A percentile compares a stretch with the other conserved stretches of the same genome.
Conservation (phyloP, 495 filamentous ascomycete species). For the Parachaetomium inaequale region DNA sequence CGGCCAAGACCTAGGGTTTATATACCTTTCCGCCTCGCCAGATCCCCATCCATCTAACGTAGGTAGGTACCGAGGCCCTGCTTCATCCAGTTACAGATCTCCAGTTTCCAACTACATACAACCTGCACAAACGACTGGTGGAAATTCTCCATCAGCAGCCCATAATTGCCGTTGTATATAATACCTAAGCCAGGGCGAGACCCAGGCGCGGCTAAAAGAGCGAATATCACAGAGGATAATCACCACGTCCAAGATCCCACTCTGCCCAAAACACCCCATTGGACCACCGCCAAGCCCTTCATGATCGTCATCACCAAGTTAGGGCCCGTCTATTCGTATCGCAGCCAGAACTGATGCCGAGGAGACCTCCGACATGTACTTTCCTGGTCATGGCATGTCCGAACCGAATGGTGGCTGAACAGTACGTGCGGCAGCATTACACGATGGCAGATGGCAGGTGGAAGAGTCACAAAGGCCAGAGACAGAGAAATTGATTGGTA, state of each 20-base stretch:
- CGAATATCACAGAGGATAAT: neutral
- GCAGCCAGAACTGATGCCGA: too few relatives aligned
- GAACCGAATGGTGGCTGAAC: too few relatives aligned
- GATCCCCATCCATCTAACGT: too few relatives aligned
- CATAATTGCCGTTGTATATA: neutral
- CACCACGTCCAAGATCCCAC: neutral
- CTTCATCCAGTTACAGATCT: too few relatives aligned
- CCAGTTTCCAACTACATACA: too few relatives aligned
- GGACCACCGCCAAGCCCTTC: neutral
- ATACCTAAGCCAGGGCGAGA: neutral
- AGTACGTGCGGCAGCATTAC: neutral
- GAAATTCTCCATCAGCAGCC: neutral
- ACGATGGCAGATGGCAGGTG: neutral
- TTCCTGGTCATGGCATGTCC: too few relatives aligned
- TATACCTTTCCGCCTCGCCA: too few relatives aligned
- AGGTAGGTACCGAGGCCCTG: too few relatives aligned
- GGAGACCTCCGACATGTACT: too few relatives aligned
- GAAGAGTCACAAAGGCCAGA: constrained; percentile 13
- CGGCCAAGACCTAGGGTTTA: too few relatives aligned
- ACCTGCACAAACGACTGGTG: neutral
- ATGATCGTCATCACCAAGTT: too few relatives aligned
- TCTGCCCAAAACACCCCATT: neutral
- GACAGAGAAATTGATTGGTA: constrained; percentile 39
- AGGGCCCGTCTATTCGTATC: too few relatives aligned
- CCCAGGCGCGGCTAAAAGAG: neutral